Evolutionary conservation across 108 stramenopile species (phyloP).

Genomic region (Aureococcus anophagefferens): DNA sequence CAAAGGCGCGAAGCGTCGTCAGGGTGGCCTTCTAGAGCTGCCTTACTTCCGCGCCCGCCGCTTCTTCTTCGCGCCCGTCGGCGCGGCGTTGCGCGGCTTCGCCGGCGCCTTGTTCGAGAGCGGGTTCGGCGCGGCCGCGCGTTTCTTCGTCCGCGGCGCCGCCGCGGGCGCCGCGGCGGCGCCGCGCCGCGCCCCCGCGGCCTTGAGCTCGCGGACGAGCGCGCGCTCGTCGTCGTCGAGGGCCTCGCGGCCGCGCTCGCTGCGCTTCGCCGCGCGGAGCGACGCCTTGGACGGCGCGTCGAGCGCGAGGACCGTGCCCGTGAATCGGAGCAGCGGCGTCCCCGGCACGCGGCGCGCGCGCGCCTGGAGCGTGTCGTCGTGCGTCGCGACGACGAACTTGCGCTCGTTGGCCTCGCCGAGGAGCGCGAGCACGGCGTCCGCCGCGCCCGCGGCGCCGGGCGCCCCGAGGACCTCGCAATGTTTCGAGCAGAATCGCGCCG

Average conservation of each 20-base stretch:
- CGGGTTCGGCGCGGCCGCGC: neutral
- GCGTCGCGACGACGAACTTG: neutral
- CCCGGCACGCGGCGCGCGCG: neutral
- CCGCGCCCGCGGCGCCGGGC: too few species aligned
- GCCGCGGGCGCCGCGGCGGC: too few species aligned
- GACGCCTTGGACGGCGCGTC: neutral
- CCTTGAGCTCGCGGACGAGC: neutral
- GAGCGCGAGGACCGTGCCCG: neutral
- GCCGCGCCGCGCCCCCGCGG: neutral
- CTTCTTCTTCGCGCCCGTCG: too few species aligned
- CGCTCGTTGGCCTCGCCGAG: neutral
- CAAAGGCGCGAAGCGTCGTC: too few species aligned
- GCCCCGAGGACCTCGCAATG: too few species aligned
- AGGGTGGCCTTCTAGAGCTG: too few species aligned
- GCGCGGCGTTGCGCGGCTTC: neutral
- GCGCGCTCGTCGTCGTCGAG: neutral
- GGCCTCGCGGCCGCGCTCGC: neutral
- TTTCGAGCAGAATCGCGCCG: too few species aligned
- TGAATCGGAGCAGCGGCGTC: neutral
- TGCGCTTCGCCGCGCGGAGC: neutral
- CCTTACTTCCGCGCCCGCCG: too few species aligned
- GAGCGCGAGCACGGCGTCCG: too few species aligned
- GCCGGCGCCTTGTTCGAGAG: neutral
- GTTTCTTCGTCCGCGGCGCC: neutral
- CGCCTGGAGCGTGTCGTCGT: neutral